Percentiles rank a stretch among this genome's conserved stretches.
phyloP scores from a whole-genome alignment of 2,329 filamentous ascomycete genomes.

The Didymella keratinophila region DNA sequence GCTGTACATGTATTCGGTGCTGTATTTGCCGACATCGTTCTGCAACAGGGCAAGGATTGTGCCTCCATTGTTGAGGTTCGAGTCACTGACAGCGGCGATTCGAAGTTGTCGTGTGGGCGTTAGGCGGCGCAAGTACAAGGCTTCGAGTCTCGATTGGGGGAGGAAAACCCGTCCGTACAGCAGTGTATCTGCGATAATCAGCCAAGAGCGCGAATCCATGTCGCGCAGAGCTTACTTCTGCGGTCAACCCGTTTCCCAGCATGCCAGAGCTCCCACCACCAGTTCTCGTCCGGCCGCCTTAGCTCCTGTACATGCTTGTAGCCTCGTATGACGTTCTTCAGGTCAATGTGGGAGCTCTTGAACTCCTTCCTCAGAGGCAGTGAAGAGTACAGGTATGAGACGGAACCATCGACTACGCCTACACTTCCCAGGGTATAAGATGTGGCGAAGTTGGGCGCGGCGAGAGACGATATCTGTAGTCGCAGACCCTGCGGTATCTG shows the following conservation, averaged over 20 bases:
- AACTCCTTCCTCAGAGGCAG: slow-evolving; percentile 73
- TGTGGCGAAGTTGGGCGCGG: slow-evolving; percentile 90
- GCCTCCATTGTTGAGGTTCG: slow-evolving; percentile 75
- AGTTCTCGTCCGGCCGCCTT: slow-evolving; percentile 58
- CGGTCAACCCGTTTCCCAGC: slow-evolving; percentile 59
- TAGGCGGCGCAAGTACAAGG: slow-evolving; percentile 79
- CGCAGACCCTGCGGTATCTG: slow-evolving; percentile 83
- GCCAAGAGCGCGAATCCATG: slow-evolving; percentile 12
- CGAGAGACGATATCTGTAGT: slow-evolving; percentile 87
- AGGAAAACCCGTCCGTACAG: slow-evolving; percentile 83
- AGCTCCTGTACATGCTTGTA: slow-evolving; percentile 81
- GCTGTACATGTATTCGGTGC: slow-evolving; percentile 87
- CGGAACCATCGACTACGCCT: slow-evolving; percentile 92
- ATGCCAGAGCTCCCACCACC: slow-evolving; percentile 64
- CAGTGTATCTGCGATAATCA: slow-evolving; percentile 61
- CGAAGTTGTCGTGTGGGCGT: slow-evolving; percentile 81
- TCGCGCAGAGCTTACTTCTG: slow-evolving; percentile 49
- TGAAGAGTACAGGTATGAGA: slow-evolving; percentile 95
- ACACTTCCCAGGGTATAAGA: slow-evolving; percentile 91
- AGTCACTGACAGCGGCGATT: slow-evolving; percentile 78
- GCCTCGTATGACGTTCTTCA: slow-evolving; percentile 80
- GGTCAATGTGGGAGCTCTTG: slow-evolving; percentile 76
- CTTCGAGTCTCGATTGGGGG: slow-evolving; percentile 85
- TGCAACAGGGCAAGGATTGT: slow-evolving; percentile 77
- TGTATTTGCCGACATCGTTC: slow-evolving; percentile 87